phyloP scores from a whole-genome alignment of 169 alveolate species.

The Cystoisospora suis region DNA sequence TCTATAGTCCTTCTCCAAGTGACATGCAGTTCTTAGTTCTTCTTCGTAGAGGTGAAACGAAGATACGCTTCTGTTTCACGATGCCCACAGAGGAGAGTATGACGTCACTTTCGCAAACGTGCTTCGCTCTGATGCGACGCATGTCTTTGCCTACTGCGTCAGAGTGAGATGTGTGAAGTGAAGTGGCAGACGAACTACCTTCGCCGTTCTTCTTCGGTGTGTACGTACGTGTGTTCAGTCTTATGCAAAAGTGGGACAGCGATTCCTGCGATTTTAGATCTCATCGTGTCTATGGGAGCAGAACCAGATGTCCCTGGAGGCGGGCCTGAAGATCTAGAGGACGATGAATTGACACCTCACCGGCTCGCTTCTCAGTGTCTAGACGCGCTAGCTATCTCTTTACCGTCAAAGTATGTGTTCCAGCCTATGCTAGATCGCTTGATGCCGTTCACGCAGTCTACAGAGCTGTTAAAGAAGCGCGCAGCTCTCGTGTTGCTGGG shows the following conservation, averaged over 20 bases:
- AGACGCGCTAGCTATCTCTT: constrained; percentile 7
- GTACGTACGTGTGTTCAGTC: no score
- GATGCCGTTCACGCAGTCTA: not conserved
- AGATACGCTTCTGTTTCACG: no score
- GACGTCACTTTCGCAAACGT: no score
- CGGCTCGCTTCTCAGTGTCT: constrained; percentile 27
- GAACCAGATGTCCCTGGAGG: constrained; percentile 26
- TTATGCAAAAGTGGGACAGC: constrained; percentile 27
- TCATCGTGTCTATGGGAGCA: constrained; percentile 32
- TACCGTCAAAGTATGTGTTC: constrained; percentile 34
- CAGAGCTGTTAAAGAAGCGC: constrained; percentile 13
- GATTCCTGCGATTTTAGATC: constrained; percentile 6
- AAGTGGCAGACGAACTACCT: not conserved
- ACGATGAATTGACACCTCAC: constrained; percentile 27
- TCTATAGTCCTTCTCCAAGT: no score
- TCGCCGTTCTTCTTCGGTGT: not conserved
- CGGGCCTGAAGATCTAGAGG: constrained; percentile 5
- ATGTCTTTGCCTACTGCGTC: no score
- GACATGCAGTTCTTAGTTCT: no score
- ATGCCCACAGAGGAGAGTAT: no score
- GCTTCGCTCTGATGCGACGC: no score
- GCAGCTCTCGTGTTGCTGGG: constrained; percentile 31
- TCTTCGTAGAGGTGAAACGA: no score
- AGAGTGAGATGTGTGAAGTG: no score
- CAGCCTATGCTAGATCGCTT: constrained; percentile 42